Evolutionary conservation across 768 basidiomycete genomes (phyloP).

Genomic region (Lactifluus pinguis): DNA sequence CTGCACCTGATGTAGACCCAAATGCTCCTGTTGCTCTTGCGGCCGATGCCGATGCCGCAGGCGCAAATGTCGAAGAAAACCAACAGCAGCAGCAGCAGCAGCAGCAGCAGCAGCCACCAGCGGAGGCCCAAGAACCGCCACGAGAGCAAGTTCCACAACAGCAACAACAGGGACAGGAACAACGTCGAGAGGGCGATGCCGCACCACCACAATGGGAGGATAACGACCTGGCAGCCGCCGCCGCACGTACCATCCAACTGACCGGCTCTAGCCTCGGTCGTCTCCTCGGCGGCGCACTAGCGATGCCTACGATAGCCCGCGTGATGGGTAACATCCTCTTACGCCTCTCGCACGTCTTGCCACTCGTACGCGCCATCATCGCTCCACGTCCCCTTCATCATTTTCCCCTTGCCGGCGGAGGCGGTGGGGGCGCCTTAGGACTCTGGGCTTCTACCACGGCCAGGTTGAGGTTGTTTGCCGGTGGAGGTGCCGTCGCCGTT

Average conservation of each 20-base stretch:
- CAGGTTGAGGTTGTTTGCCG: background rate
- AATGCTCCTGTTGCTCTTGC: background rate
- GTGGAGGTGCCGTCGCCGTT: background rate
- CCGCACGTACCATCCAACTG: constrained; percentile 49
- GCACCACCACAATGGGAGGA: constrained; percentile 12
- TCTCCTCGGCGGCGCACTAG: constrained; percentile 59
- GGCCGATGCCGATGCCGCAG: background rate
- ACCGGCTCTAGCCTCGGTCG: constrained; percentile 55
- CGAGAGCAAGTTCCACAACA: background rate
- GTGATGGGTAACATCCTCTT: constrained; percentile 55
- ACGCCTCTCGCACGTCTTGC: constrained; percentile 40
- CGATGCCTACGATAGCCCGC: constrained; percentile 57
- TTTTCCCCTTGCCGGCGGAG: too few relatives aligned
- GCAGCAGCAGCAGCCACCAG: background rate
- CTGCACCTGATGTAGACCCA: background rate
- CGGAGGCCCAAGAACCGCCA: background rate
- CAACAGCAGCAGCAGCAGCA: background rate
- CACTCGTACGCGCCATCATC: constrained; percentile 28
- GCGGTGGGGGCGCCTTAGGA: background rate
- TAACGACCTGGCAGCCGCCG: constrained; percentile 35
- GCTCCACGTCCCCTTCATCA: background rate
- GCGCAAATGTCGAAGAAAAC: background rate
- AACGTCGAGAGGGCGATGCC: background rate
- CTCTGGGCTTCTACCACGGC: background rate
- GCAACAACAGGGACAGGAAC: background rate